These are phyloP conservation scores for Biscogniauxia marginata DNA, from an alignment of 2,329 filamentous ascomycete genomes.

Conservation along the genomic window DNA sequence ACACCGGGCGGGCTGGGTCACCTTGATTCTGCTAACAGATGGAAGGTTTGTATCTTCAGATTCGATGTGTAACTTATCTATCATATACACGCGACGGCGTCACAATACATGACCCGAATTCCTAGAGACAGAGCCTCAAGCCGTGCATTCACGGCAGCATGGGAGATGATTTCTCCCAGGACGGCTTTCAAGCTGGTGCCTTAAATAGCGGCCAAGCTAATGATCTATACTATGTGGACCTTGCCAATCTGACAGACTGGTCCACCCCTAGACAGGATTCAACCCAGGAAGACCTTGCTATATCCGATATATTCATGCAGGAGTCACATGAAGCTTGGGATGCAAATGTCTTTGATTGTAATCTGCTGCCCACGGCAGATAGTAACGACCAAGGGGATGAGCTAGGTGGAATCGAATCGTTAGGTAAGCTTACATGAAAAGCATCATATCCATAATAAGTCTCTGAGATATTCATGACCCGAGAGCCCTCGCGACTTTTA, in stretches of 20 bases:
- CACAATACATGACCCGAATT: too few species aligned
- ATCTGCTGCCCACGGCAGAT: not conserved
- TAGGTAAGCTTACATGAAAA: slow-evolving; percentile 15
- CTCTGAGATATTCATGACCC: slow-evolving; percentile 18
- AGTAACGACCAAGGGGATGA: slow-evolving; percentile 1
- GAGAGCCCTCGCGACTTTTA: slow-evolving; percentile 10
- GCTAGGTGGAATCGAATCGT: slow-evolving; percentile 1
- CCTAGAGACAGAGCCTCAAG: too few species aligned
- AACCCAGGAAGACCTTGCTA: not conserved
- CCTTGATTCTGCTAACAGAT: not conserved
- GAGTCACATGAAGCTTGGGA: not conserved
- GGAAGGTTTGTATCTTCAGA: not conserved
- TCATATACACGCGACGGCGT: too few species aligned
- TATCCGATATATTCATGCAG: not conserved
- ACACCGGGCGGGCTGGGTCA: not conserved
- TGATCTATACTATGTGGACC: not conserved
- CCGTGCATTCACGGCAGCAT: not conserved
- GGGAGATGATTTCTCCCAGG: not conserved
- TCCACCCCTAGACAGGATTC: not conserved
- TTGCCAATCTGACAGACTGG: not conserved
- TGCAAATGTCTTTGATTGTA: not conserved
- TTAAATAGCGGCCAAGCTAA: not conserved
- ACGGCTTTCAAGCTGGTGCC: not conserved
- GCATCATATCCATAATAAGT: slow-evolving; percentile 1
- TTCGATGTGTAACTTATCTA: not conserved